Base-by-base conservation (phyloP, 1,284 basidiomycete genomes). In the Ceratobasidium sp. region DNA sequence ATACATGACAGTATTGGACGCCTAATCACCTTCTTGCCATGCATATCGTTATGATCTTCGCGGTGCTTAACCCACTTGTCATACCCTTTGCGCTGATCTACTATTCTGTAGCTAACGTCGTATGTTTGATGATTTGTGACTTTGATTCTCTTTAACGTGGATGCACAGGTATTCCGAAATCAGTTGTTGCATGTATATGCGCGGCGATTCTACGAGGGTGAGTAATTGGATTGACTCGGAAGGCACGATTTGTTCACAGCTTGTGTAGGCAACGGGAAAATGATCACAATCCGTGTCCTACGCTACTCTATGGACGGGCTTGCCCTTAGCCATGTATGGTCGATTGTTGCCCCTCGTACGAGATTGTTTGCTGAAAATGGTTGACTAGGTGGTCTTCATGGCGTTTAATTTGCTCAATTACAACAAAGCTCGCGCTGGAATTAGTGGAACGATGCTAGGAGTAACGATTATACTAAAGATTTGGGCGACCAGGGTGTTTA, bases 111-210 rank as follows among this genome's bases (percentile, higher is more conserved):
- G 78, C 86, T 85, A 75, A 82, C 83, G 71, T 75, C n/a, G 71
- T 75, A 33, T 49, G 71, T 61, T 10, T 3, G 10, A 79, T 82
- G 53, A 7, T 13, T 61, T 7, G 2, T 26, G 20, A 7, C 58
- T 46, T 18, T 46, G 6, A 18, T 18, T 18, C 12, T 39, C 26
- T 20, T 6, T 39, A n/a, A 40, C 60, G 12, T 15, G 10, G 18
- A 23, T 66, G 12, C 26, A 6, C n/a, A 75, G 71, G 71, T 75
- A 60, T 75, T 75, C 49, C 56, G 66, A 1, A 60, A 71, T 58
- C 77, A 83, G 77, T 84, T 86, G 44, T 83, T 84, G 18, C 85
- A 84, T 76, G 81, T 84, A 75, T 86, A 86, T 80, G 85, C 83
- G 79, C 82, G 85, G 15, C 82, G 85, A 33, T 75, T 75, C 80